Evolutionary conservation across 768 basidiomycete genomes (phyloP).

Genomic region (Boletus sensibilis): DNA sequence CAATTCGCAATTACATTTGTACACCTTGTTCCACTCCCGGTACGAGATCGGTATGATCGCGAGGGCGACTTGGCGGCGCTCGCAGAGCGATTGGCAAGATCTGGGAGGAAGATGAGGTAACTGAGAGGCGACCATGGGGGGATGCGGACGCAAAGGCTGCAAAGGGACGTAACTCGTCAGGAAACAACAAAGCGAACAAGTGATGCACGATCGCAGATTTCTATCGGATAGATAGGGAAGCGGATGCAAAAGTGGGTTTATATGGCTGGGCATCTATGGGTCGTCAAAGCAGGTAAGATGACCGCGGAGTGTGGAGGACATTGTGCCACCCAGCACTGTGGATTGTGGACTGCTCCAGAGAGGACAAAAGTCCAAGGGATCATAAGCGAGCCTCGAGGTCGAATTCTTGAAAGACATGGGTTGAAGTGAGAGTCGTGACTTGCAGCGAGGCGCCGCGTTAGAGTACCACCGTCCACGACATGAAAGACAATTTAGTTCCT

Average conservation of each 20-base stretch:
- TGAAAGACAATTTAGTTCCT: neutral
- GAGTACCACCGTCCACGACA: too few relatives aligned
- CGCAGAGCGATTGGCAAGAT: slow-evolving; percentile 4
- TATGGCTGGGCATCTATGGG: neutral
- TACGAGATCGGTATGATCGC: slow-evolving; percentile 10
- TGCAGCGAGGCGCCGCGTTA: neutral
- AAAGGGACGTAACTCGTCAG: neutral
- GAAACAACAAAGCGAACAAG: neutral
- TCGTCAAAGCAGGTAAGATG: neutral
- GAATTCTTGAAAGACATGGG: neutral
- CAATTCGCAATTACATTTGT: neutral
- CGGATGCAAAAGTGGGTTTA: neutral
- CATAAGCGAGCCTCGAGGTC: neutral
- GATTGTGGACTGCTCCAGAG: neutral
- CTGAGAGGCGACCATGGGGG: neutral
- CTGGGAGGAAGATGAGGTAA: neutral
- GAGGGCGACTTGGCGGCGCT: slow-evolving; percentile 9
- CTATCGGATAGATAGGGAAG: neutral
- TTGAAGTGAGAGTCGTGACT: neutral
- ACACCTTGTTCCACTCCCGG: neutral
- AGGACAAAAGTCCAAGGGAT: neutral
- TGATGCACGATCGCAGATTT: neutral
- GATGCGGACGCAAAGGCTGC: too few relatives aligned
- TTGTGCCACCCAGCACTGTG: neutral
- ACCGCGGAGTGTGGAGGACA: neutral